Percentiles rank a stretch among this genome's conserved stretches.
Conservation (phyloP, 495 filamentous ascomycete genomes). For the Xylaria palmicola region DNA sequence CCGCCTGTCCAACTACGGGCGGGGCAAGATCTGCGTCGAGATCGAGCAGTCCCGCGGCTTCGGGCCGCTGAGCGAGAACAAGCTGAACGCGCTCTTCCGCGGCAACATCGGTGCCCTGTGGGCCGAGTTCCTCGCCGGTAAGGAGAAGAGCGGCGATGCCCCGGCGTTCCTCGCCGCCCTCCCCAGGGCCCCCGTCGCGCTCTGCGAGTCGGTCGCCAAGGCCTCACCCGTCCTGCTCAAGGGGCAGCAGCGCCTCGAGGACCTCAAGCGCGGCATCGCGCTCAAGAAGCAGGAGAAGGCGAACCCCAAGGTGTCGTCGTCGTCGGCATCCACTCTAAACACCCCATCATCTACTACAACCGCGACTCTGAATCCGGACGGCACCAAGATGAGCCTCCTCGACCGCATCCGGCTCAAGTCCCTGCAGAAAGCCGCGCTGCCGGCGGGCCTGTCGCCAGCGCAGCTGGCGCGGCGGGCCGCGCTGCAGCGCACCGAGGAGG, state of each 20-base stretch:
- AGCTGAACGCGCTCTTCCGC: conserved; percentile 54
- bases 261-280: conserved; percentile 54
- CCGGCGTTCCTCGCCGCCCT: conserved; percentile 51
- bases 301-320: conserved; percentile 7
- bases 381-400: conserved; percentile 49
- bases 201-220: conserved; percentile 46
- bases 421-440: conserved; percentile 40
- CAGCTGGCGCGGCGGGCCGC: conserved; percentile 56
- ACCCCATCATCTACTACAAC: too few species aligned
- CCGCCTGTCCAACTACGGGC: conserved; percentile 61
- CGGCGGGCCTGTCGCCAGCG: conserved; percentile 41
- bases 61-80: conserved; percentile 55
- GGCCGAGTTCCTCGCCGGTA: conserved; percentile 32
- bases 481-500: conserved; percentile 59
- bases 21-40: conserved; percentile 47
- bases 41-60: conserved; percentile 28
- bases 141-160: conserved; percentile 5
- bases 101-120: conserved; percentile 50
- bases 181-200: conserved; percentile 53
- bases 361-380: conserved; percentile 30
- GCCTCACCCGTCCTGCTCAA: conserved; percentile 47
- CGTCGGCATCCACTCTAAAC: too few species aligned
- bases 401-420: conserved; percentile 65
- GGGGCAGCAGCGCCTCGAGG: conserved; percentile 60
- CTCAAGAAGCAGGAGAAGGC: conserved; percentile 42